phyloP scores from a whole-genome alignment of 1,139 yeast genomes.

The Hansenula sp. region DNA sequence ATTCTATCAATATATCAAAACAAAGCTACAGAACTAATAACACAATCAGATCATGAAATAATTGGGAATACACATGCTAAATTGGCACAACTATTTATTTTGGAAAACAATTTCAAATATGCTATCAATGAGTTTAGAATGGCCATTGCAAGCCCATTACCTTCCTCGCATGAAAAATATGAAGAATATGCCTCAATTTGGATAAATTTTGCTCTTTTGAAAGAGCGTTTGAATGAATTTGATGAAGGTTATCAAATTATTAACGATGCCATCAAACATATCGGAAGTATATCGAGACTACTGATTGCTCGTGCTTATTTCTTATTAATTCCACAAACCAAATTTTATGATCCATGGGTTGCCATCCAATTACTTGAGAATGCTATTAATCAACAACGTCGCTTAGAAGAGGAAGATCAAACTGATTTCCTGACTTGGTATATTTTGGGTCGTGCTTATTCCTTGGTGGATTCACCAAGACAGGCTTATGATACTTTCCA shows the following conservation, averaged over 20 bases:
- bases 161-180: slow-evolving; percentile 36
- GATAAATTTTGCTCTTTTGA: slow-evolving; percentile 49
- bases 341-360: slow-evolving; percentile 26
- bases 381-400: slow-evolving; percentile 31
- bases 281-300: slow-evolving; percentile 42
- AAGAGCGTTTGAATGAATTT: slow-evolving; percentile 45
- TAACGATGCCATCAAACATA: slow-evolving; percentile 40
- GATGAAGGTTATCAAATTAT: slow-evolving; percentile 46
- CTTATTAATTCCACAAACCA: slow-evolving; percentile 27
- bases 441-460: slow-evolving; percentile 51
- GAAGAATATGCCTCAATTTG: slow-evolving; percentile 47
- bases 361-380: slow-evolving; percentile 38
- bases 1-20: slow-evolving; percentile 39
- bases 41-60: slow-evolving; percentile 35
- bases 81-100: slow-evolving; percentile 48
- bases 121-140: slow-evolving; percentile 45
- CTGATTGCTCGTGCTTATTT: slow-evolving; percentile 46
- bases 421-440: slow-evolving; percentile 52
- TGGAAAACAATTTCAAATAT: slow-evolving; percentile 45
- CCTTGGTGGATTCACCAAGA: slow-evolving; percentile 42
- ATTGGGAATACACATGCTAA: slow-evolving; percentile 52
- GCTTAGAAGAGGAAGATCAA: slow-evolving; percentile 20
- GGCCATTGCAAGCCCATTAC: slow-evolving; percentile 47
- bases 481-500: slow-evolving; percentile 57
- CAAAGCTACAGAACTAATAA: slow-evolving; percentile 17